These are phyloP conservation scores for Microdochium paspali DNA, from an alignment of 2,329 filamentous ascomycete species.

Conservation along the genomic window DNA sequence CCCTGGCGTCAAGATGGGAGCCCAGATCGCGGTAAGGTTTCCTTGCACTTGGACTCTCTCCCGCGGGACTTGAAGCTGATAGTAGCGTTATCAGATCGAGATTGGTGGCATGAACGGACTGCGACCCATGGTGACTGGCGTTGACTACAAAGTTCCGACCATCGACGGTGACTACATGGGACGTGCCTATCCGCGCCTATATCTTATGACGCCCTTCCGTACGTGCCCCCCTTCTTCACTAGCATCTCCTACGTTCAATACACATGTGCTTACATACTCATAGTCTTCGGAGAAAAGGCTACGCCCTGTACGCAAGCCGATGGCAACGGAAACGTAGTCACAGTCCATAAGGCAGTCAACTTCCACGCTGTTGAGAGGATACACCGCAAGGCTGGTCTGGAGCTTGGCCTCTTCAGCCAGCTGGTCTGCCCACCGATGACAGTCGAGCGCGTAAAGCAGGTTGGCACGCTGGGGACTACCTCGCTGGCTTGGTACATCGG, in stretches of 20 bases:
- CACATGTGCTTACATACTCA: slow-evolving; percentile 18
- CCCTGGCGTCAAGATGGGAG: slow-evolving; percentile 1
- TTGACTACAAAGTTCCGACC: slow-evolving; percentile 39
- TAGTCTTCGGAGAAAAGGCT: background rate
- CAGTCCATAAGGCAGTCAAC: slow-evolving; percentile 36
- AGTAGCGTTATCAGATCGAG: slow-evolving; percentile 41
- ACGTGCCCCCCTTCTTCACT: slow-evolving; percentile 35
- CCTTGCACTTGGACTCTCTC: background rate
- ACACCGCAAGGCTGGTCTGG: slow-evolving; percentile 35
- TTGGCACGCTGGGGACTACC: slow-evolving; percentile 43
- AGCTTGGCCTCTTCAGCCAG: slow-evolving; percentile 20
- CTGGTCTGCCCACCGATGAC: slow-evolving; percentile 46
- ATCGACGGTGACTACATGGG: slow-evolving; percentile 51
- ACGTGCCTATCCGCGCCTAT: slow-evolving; percentile 42
- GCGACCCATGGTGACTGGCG: slow-evolving; percentile 46
- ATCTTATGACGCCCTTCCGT: slow-evolving; percentile 41
- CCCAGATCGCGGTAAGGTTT: background rate
- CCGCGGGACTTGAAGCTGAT: background rate
- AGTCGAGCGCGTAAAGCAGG: slow-evolving; percentile 34
- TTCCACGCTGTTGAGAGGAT: slow-evolving; percentile 38
- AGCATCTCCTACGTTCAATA: slow-evolving; percentile 34
- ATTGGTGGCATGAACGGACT: slow-evolving; percentile 60
- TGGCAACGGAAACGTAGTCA: slow-evolving; percentile 20
- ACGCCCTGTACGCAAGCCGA: slow-evolving; percentile 21
- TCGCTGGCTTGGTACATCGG: slow-evolving; percentile 51